A percentile compares a stretch with the other conserved stretches of the same genome.
Conservation (phyloP, 2,329 filamentous ascomycete genomes). For the Pseudofabraea citricarpa region DNA sequence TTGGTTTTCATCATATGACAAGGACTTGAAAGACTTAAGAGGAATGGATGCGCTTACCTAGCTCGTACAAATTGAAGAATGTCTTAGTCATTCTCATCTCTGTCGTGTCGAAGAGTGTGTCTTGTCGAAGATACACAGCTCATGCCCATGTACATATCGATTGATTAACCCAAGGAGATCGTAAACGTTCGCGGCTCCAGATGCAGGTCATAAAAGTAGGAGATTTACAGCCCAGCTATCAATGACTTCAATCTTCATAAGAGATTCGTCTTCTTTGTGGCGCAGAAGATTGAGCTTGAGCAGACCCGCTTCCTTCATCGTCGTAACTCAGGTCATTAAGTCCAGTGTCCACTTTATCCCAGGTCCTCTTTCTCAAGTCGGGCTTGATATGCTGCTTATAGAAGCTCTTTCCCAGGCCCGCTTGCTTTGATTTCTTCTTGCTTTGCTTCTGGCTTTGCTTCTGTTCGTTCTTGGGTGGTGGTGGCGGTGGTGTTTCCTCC, state of each 20-base stretch:
- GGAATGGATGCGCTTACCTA: conserved; percentile 5
- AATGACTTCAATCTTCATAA: conserved; percentile 45
- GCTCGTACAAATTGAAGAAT: too few species aligned
- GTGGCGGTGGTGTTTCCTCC: conserved; percentile 10
- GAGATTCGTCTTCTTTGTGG: conserved; percentile 41
- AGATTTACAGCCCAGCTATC: too few species aligned
- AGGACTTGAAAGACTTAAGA: not conserved
- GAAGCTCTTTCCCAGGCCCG: conserved; percentile 20
- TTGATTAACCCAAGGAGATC: too few species aligned
- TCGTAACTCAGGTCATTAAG: conserved; percentile 58
- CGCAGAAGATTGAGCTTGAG: conserved; percentile 19
- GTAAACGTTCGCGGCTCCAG: too few species aligned
- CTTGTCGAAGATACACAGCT: too few species aligned
- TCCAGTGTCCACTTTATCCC: conserved; percentile 60
- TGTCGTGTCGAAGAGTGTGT: too few species aligned
- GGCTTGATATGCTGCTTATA: conserved; percentile 44
- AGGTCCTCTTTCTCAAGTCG: conserved; percentile 61
- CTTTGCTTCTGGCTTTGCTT: conserved; percentile 7
- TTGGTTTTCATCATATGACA: conserved; percentile 71
- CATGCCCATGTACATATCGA: too few species aligned
- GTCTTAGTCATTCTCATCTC: too few species aligned
- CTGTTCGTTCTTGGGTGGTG: conserved; percentile 13
- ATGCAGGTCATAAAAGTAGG: too few species aligned
- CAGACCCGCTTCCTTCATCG: conserved; percentile 29
- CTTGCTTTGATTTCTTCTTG: conserved; percentile 5